Evolutionary conservation across 768 basidiomycete genomes (phyloP), one percentile per base, ranked within the genome.

Genomic region (Crassisporium funariophilum): DNA sequence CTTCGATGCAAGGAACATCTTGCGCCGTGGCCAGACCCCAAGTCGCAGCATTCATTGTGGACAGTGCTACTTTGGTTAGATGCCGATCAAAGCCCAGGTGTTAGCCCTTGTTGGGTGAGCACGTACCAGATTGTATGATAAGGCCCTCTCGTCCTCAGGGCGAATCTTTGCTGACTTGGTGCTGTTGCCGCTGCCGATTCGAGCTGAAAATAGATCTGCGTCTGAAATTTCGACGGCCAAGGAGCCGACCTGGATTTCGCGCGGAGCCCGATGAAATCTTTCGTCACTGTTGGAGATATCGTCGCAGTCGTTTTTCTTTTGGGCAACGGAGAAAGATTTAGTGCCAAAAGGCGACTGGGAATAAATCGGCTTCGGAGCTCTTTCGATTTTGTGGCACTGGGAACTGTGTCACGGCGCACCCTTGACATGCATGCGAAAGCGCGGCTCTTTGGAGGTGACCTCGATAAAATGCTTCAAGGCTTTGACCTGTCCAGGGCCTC

Each of bases 341-440:
- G 23, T 44, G 42, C 22, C 27, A 34, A 33, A 33, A 33, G 31
- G 31, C 6, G 31, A 16, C 31, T 16, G 31, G 16, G 31, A 33
- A 33, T n/a, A 7, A 33, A 16, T 3, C 12, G 31, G 6, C 31
- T 33, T 12, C 6, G 4, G 31, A 4, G 31, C 12, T 3, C 31
- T 3, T 12, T 33, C 34, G 27, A 44, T 19, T 44, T 29, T n/a
- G 27, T 34, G 33, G 42, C 34, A 44, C 23, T 17, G 22, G 21
- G 33, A 31, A 31, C 22, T 9, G 20, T 21, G 33, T n/a, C 33
- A 33, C 11, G 27, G 16, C 23, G 17, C 34, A 22, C 34, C 23
- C 33, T 50, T 57, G 56, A 57, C 56, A 42, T 37, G 41, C 53
- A 54, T 57, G 56, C 56, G 53, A 54, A 54, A 44, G 12, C 6